These are phyloP conservation scores for Cladorrhinum sp. DNA, from an alignment of 2,329 filamentous ascomycete genomes.

Conservation along the genomic window DNA sequence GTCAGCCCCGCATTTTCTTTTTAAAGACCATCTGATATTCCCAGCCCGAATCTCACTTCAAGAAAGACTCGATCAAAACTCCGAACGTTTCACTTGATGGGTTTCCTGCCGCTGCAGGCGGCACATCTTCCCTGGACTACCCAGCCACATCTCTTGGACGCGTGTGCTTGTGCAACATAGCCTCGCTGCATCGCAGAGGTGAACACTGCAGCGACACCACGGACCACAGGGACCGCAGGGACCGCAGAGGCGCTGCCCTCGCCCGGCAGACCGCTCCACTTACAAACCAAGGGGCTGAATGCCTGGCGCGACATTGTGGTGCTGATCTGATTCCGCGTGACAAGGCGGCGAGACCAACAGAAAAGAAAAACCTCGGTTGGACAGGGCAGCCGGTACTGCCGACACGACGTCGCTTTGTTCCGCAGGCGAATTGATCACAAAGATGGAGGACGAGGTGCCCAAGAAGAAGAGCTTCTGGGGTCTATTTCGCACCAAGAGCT, in stretches of 20 bases:
- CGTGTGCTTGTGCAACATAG: background rate
- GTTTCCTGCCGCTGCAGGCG: no score
- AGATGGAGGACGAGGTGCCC: conserved; percentile 19
- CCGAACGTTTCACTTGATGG: background rate
- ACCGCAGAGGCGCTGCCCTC: background rate
- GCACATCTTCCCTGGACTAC: background rate
- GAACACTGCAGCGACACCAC: background rate
- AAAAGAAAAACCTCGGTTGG: background rate
- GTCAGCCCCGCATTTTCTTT: background rate
- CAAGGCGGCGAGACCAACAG: background rate
- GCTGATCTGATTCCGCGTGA: background rate
- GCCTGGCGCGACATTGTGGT: background rate
- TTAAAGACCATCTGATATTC: background rate
- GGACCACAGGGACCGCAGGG: background rate
- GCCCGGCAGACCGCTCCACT: background rate
- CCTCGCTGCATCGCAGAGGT: background rate
- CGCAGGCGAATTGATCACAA: background rate
- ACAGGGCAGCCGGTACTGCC: background rate
- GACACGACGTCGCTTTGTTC: conserved; percentile 5
- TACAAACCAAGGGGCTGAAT: background rate
- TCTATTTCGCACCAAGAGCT: conserved; percentile 49
- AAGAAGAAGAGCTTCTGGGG: conserved; percentile 47
- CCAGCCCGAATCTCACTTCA: no score
- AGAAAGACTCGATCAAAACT: background rate
- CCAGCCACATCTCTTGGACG: background rate